phyloP scores from a whole-genome alignment of 768 basidiomycete genomes.

The Suillus subalutaceus region DNA sequence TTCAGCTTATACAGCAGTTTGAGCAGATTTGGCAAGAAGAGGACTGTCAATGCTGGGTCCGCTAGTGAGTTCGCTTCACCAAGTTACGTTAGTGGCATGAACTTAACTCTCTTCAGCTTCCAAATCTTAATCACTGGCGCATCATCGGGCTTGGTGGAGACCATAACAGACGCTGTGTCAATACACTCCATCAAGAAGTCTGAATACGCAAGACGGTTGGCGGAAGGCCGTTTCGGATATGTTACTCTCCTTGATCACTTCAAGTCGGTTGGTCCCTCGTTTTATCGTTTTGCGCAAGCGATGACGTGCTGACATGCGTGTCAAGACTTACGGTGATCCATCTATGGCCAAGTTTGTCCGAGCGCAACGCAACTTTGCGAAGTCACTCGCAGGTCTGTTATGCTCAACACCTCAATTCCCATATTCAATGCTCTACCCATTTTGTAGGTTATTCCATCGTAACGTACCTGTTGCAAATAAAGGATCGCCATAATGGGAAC shows the following conservation, averaged over 20 bases:
- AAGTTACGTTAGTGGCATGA: not conserved
- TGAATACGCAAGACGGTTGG: conserved; percentile 88
- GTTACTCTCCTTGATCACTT: conserved; percentile 95
- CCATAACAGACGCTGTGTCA: conserved; percentile 97
- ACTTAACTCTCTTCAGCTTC: conserved; percentile 60
- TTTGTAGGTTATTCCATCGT: conserved; percentile 85
- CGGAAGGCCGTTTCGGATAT: conserved; percentile 79
- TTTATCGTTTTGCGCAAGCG: no score
- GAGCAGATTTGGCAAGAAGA: conserved; percentile 95
- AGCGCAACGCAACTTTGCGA: conserved; percentile 93
- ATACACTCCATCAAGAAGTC: conserved; percentile 99
- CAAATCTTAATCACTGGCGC: conserved; percentile 94
- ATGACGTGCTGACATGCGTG: not conserved
- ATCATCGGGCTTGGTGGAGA: conserved; percentile 93
- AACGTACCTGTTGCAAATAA: conserved; percentile 96
- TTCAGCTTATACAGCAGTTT: conserved; percentile 92
- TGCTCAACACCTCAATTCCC: conserved; percentile 1
- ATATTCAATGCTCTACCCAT: not conserved
- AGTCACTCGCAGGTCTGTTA: conserved; percentile 76
- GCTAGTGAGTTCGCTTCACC: conserved; percentile 62
- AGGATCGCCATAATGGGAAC: conserved; percentile 98
- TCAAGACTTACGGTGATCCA: conserved; percentile 87
- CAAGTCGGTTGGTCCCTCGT: conserved; percentile 54
- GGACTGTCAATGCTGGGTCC: conserved; percentile 89
- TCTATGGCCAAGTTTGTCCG: conserved; percentile 84